Evolutionary conservation across 768 basidiomycete species (phyloP), one percentile per base, ranked within the genome.

Genomic region (Tephrocybe sp.): DNA sequence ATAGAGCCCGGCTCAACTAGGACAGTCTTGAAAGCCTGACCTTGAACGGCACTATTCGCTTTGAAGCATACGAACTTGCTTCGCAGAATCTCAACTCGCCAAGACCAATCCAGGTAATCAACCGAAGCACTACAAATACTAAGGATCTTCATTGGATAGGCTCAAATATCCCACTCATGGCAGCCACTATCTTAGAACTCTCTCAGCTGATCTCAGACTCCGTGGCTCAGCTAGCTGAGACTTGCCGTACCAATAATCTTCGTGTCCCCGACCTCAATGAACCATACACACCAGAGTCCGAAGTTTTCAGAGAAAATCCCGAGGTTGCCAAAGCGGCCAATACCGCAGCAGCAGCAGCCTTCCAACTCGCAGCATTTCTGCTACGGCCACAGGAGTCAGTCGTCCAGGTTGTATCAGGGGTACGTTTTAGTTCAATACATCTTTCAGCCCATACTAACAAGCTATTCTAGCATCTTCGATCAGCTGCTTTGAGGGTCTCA

Each of bases 281-380:
- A 2, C 64, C 61, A 49, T 53, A 56, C 34, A 32, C 25, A 20
- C 60, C 59, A 9, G 50, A 61, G 3, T 62, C 63, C 24, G 71
- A 72, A 45, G 61, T 58, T 1, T 64, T 68, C 40, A 61, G 69
- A 18, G 51, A 33, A 15, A 53, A 63, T 26, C 65, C 69, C 3
- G 60, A 25, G 7, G 68, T 67, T 8, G 55, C 66, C 6, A 63
- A 63, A 46, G 65, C 67, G 12, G 63, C 66, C 1, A 64, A 59
- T 25, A 56, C 67, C 14, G 59, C 68, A 34, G 60, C 61, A 23
- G 62, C 70, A 3, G 72, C 72, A 2, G 68, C 71, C 4, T 50
- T 60, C 12, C 72, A 73, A 45, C 64, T 73, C 3, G 60, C 64
- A 14, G 63, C 67, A 4, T 61, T 58, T 21, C 54, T 69, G 1